Evolutionary conservation across 2,329 filamentous ascomycete species (phyloP), one percentile per base, ranked within the genome.

Genomic region (Dothiorella sarmentorum): DNA sequence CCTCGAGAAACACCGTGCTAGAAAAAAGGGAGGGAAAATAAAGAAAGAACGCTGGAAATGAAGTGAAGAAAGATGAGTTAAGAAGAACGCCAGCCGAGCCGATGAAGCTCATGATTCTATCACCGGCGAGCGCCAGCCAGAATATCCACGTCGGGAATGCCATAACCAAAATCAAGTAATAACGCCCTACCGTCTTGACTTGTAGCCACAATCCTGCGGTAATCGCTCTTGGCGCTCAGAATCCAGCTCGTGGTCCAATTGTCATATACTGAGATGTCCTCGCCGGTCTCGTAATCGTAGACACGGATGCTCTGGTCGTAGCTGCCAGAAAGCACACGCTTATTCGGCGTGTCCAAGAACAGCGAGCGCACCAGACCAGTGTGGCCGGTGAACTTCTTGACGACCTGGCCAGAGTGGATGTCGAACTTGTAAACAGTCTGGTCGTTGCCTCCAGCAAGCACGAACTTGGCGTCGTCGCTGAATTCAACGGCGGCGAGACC

Each of bases 191-290:
- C 89, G 68, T 97, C 92, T 74, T 99, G 94, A 51, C 92, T 94
- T 0, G 93, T 96, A 66, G 91, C 94, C 62, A 99, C 90, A 63
- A 99, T 94, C 62, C 94, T 85, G 60, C 93, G 83, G 73, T 97
- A 97, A 71, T 99, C 93, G 63, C 90, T 92, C 80, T 97, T 97
- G 53, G 94, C 94, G 63, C 90, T 92, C 60, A 99, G 78, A 68
- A 99, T 95, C 94, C 94, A 99, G 74, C 91, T 96, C 10, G 88
- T 88, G 60, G 96, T 96, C 91, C 92, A 97, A 65, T 89, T 86
- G n/a, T 91, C 89, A 67, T 97, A 93, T 66, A 91, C 87, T 62
- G 95, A 84, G 61, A 93, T 82, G 65, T 91, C 82, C 45, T 86
- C 78, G 31, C 92, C 93, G 2, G 87, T 88, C 63, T 87, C 85